Evolutionary conservation across 2,329 filamentous ascomycete species (phyloP).

Genomic region (Microcyclosporella mali): DNA sequence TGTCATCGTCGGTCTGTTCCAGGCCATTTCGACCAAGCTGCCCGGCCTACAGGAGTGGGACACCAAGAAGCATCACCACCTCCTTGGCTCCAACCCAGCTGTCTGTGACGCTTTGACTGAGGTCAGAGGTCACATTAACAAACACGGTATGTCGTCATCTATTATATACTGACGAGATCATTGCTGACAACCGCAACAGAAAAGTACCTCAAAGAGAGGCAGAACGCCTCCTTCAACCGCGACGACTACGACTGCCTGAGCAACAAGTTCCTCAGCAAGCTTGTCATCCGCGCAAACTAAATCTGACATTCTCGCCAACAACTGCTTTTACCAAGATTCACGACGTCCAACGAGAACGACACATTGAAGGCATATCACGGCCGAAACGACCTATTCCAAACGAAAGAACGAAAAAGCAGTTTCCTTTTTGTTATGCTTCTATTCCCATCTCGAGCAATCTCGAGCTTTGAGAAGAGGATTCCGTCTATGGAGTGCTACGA

Average conservation of each 20-base stretch:
- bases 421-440: slow-evolving; percentile 6
- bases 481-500: not conserved
- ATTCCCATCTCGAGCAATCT: slow-evolving; percentile 3
- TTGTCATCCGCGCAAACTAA: slow-evolving; percentile 89
- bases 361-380: slow-evolving; percentile 5
- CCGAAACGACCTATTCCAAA: slow-evolving; percentile 4
- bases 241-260: slow-evolving; percentile 91
- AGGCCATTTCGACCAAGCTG: slow-evolving; percentile 94
- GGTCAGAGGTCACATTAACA: slow-evolving; percentile 83
- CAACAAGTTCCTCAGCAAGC: slow-evolving; percentile 94
- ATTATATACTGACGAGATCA: not conserved
- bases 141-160: slow-evolving; percentile 70
- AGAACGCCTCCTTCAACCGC: slow-evolving; percentile 72
- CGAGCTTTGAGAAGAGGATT: slow-evolving; percentile 10
- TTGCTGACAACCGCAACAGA: slow-evolving; percentile 50
- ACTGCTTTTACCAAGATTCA: slow-evolving; percentile 2
- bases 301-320: not conserved
- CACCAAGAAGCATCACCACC: slow-evolving; percentile 79
- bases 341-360: not conserved
- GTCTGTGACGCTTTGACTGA: slow-evolving; percentile 96
- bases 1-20: slow-evolving; percentile 93
- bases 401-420: slow-evolving; percentile 17
- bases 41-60: slow-evolving; percentile 93
- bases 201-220: slow-evolving; percentile 74
- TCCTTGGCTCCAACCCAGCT: slow-evolving; percentile 83